Conservation (phyloP, 371 early-diverging fungal species). For the Mucor racemosus region DNA sequence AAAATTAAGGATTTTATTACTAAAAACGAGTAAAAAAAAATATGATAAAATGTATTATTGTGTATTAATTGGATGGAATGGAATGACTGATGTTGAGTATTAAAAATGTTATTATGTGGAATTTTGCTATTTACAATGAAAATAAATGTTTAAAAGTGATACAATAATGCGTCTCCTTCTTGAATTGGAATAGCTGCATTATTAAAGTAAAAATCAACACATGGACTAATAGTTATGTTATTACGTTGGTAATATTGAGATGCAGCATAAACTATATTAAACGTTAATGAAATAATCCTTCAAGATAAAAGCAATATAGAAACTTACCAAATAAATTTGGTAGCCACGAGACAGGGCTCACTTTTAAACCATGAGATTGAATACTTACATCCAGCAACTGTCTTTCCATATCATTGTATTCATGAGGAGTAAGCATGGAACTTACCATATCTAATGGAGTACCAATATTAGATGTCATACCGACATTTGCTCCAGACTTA, state of each 20-base stretch:
- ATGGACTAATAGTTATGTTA: background rate
- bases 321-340: background rate
- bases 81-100: too few species aligned
- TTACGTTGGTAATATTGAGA: background rate
- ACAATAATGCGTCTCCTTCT: background rate
- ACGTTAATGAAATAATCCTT: background rate
- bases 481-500: constrained; percentile 1
- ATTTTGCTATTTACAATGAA: too few species aligned
- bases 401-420: background rate
- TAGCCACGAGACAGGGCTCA: background rate
- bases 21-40: too few species aligned
- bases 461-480: constrained; percentile 5
- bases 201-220: background rate
- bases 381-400: background rate
- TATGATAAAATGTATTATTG: too few species aligned
- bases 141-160: background rate
- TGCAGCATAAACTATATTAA: background rate
- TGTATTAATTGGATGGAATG: too few species aligned
- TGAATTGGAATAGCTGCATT: background rate
- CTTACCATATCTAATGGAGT: constrained; percentile 4
- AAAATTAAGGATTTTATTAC: too few species aligned
- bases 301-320: background rate
- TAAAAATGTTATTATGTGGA: too few species aligned
- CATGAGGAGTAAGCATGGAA: background rate
- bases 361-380: background rate